These are phyloP conservation scores for Aspergillus homomorphus DNA, from an alignment of 495 filamentous ascomycete species.

Conservation along the genomic window DNA sequence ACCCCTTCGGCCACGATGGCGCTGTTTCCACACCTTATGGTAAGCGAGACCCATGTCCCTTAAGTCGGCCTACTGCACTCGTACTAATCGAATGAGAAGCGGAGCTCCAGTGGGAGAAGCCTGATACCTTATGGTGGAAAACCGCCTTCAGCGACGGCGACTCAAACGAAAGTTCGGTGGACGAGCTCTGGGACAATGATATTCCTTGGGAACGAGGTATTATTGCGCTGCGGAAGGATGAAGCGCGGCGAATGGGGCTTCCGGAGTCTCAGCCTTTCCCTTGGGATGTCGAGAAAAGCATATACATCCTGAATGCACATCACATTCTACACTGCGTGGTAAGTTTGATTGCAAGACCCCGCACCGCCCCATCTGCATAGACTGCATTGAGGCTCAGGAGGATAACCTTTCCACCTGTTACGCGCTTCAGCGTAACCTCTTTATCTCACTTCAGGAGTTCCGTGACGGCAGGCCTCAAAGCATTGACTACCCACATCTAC, in stretches of 20 bases:
- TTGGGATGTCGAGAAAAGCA: neutral
- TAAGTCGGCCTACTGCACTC: too few species aligned
- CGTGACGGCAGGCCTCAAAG: neutral
- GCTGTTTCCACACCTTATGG: too few species aligned
- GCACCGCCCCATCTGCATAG: too few species aligned
- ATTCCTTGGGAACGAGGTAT: neutral
- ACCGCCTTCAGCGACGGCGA: neutral
- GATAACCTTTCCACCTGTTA: too few species aligned
- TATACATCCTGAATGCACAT: constrained; percentile 1
- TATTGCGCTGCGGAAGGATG: neutral
- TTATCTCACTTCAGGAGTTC: neutral
- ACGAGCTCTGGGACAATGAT: neutral
- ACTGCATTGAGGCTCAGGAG: too few species aligned
- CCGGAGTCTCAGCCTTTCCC: neutral
- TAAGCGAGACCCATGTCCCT: too few species aligned
- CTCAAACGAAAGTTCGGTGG: neutral
- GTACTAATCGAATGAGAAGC: too few species aligned
- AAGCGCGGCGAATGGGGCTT: neutral
- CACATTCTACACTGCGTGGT: neutral
- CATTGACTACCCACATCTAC: neutral
- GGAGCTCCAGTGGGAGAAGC: neutral
- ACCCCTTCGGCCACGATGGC: too few species aligned
- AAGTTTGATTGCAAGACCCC: too few species aligned
- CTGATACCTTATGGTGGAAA: neutral
- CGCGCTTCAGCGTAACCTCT: neutral